Evolutionary conservation across 768 basidiomycete genomes (phyloP).

Genomic region (Austroboletus eburneus): DNA sequence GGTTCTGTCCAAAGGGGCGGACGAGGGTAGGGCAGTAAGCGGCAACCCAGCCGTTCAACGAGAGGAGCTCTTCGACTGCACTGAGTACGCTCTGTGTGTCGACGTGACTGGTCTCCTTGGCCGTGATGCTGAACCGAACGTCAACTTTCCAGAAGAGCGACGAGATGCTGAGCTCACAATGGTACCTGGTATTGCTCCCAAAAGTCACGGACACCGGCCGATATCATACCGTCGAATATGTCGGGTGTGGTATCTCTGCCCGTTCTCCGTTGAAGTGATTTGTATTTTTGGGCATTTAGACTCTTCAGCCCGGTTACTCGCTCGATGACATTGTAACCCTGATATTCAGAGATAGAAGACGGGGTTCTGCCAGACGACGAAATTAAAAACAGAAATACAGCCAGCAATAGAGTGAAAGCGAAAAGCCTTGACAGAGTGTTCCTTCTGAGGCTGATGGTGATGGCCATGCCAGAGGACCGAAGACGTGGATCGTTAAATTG

Average conservation of each 20-base stretch:
- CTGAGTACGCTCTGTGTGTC: constrained; percentile 87
- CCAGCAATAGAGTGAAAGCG: constrained; percentile 19
- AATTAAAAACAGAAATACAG: constrained; percentile 18
- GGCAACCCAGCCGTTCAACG: constrained; percentile 97
- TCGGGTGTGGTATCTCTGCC: constrained; percentile 84
- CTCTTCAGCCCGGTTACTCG: constrained; percentile 59
- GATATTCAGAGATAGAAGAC: constrained; percentile 39
- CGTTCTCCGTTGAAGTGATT: constrained; percentile 83
- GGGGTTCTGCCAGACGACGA: constrained; percentile 13
- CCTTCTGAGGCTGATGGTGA: constrained; percentile 29
- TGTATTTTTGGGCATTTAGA: constrained; percentile 84
- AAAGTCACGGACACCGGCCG: constrained; percentile 77
- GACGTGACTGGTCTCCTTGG: constrained; percentile 79
- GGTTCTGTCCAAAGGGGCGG: constrained; percentile 94
- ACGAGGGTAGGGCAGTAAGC: constrained; percentile 89
- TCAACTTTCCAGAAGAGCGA: neutral
- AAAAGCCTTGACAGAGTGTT: constrained; percentile 22
- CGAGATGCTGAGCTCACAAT: constrained; percentile 53
- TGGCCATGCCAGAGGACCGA: constrained; percentile 24
- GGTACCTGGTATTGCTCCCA: constrained; percentile 93
- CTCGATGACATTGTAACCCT: constrained; percentile 60
- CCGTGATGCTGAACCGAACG: constrained; percentile 54
- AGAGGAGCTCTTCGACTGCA: constrained; percentile 91
- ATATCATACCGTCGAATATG: constrained; percentile 69
- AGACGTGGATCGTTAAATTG: no score